Conservation (phyloP, 495 filamentous ascomycete species). For the Geopyxis carbonaria region DNA sequence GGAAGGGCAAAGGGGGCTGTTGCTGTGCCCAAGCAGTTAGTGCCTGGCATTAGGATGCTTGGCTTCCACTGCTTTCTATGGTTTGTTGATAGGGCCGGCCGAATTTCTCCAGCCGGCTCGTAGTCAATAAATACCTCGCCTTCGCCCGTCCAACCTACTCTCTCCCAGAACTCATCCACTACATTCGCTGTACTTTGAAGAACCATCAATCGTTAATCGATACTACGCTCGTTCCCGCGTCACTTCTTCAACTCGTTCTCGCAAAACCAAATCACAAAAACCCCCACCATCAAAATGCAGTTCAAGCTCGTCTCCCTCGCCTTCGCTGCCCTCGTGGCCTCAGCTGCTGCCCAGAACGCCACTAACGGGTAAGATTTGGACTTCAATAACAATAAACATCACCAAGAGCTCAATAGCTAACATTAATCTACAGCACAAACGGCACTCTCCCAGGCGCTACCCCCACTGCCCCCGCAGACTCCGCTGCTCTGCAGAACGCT, state of each 20-base stretch:
- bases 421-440: slow-evolving; percentile 7
- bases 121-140: no score
- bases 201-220: slow-evolving; percentile 1
- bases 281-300: slow-evolving; percentile 22
- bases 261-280: slow-evolving; percentile 9
- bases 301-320: slow-evolving; percentile 21
- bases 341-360: slow-evolving; percentile 19
- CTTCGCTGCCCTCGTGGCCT: slow-evolving; percentile 21
- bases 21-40: no score
- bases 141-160: no score
- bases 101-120: no score
- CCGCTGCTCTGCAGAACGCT: slow-evolving; percentile 19
- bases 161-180: slow-evolving; percentile 1
- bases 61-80: no score
- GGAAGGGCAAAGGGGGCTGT: no score
- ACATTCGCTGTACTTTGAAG: slow-evolving; percentile 6
- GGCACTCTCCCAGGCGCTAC: slow-evolving; percentile 1
- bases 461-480: slow-evolving; percentile 6
- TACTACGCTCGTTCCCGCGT: slow-evolving; percentile 4
- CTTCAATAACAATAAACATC: background rate
- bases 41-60: no score
- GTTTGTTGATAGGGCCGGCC: no score
- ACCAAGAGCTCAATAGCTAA: slow-evolving; percentile 1
- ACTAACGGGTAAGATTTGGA: slow-evolving; percentile 12
- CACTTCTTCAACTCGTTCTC: slow-evolving; percentile 2